phyloP scores from a whole-genome alignment of 2,329 filamentous ascomycete species.

The Trichoderma sp. region DNA sequence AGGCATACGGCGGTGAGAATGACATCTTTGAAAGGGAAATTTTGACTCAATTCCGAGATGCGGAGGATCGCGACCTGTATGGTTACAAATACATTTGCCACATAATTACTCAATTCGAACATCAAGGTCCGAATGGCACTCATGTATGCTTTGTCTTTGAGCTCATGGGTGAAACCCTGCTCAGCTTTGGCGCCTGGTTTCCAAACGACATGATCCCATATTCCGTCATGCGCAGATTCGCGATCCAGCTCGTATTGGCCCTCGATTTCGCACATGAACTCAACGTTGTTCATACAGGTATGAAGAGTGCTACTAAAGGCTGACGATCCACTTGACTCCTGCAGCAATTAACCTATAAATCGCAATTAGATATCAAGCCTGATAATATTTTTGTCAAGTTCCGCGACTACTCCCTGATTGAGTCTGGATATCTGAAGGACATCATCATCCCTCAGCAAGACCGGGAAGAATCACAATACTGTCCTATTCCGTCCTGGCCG shows the following conservation, averaged over 20 bases:
- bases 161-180: slow-evolving; percentile 3
- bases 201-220: not conserved
- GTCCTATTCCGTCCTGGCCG: not conserved
- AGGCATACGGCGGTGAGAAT: not conserved
- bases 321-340: not conserved
- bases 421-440: not conserved
- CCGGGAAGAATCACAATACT: not conserved
- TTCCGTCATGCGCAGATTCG: not conserved
- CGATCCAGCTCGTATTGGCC: not conserved
- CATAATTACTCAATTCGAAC: not conserved
- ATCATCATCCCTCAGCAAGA: not conserved
- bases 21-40: not conserved
- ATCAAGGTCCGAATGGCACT: slow-evolving; percentile 5
- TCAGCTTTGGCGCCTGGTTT: slow-evolving; percentile 2
- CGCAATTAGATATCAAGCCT: not conserved
- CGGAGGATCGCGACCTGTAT: not conserved
- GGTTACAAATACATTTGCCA: slow-evolving; percentile 10
- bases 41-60: not conserved
- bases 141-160: slow-evolving; percentile 14
- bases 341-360: not conserved
- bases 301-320: not conserved
- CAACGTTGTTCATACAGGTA: slow-evolving; percentile 17
- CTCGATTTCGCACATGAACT: slow-evolving; percentile 9
- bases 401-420: not conserved
- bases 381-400: slow-evolving; percentile 21